phyloP scores from a whole-genome alignment of 768 basidiomycete species.

The Trametes cingulata region DNA sequence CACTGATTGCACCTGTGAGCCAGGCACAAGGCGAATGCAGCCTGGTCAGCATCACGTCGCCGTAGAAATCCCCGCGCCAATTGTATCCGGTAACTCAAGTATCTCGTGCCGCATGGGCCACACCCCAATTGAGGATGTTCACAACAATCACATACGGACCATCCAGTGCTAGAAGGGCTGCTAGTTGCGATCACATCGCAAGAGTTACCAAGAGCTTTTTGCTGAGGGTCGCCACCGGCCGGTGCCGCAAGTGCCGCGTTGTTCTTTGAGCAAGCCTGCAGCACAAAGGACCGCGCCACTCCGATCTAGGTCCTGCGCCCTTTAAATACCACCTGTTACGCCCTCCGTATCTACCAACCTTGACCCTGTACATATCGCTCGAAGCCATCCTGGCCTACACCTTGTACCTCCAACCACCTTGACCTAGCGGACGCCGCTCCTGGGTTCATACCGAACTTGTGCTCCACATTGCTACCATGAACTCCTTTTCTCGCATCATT shows the following conservation, averaged over 20 bases:
- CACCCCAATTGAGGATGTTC: too few species aligned
- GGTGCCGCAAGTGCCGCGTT: neutral
- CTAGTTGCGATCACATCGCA: too few species aligned
- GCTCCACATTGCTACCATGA: neutral
- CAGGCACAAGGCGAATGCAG: too few species aligned
- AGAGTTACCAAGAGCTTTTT: neutral
- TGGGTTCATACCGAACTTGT: too few species aligned
- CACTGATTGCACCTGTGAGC: too few species aligned
- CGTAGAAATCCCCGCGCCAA: too few species aligned
- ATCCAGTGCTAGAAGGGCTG: too few species aligned
- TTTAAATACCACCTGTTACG: neutral
- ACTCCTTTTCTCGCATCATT: slow-evolving; percentile 12
- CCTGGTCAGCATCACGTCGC: too few species aligned
- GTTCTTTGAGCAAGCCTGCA: neutral
- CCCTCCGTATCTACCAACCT: neutral
- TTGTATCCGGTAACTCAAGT: too few species aligned
- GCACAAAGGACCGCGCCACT: slow-evolving; percentile 10
- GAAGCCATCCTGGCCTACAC: neutral
- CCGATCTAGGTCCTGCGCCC: neutral
- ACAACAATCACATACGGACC: too few species aligned
- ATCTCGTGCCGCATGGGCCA: too few species aligned
- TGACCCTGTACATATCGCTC: slow-evolving; percentile 10
- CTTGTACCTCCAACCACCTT: too few species aligned
- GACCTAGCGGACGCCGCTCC: neutral
- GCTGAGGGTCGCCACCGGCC: neutral